Conservation (phyloP, 2,329 filamentous ascomycete species). For the Fusarium subtropicale region DNA sequence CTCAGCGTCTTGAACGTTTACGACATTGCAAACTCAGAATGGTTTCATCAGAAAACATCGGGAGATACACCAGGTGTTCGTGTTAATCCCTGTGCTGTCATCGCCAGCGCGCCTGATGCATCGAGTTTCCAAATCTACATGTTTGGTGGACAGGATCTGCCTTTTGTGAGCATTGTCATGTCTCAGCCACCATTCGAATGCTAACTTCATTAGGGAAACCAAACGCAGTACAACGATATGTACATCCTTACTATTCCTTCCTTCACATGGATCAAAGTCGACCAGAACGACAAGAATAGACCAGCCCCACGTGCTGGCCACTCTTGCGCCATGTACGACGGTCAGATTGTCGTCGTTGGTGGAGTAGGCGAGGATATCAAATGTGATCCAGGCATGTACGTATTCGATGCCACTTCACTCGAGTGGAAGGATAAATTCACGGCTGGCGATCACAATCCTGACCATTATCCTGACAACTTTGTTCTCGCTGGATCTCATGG, state of each 20-base stretch:
- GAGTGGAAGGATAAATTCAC: conserved; percentile 69
- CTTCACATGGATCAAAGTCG: conserved; percentile 72
- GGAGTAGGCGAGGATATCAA: conserved; percentile 63
- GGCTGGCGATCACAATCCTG: conserved; percentile 68
- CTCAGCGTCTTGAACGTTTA: conserved; percentile 73
- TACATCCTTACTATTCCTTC: conserved; percentile 72
- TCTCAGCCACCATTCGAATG: neutral
- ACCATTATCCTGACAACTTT: conserved; percentile 63
- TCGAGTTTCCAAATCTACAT: conserved; percentile 83
- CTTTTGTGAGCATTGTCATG: conserved; percentile 59
- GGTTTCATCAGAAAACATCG: conserved; percentile 69
- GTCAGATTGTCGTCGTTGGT: conserved; percentile 73
- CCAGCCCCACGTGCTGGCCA: conserved; percentile 57
- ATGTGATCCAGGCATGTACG: conserved; percentile 72
- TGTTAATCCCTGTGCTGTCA: conserved; percentile 71
- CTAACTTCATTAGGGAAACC: conserved; percentile 52
- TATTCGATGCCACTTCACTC: conserved; percentile 76
- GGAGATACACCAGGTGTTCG: conserved; percentile 65
- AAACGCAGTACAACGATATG: conserved; percentile 72
- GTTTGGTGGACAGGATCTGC: conserved; percentile 81
- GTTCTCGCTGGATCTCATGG: conserved; percentile 59
- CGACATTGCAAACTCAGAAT: conserved; percentile 68
- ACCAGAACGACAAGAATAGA: conserved; percentile 66
- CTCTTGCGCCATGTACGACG: conserved; percentile 67
- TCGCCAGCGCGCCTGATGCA: conserved; percentile 73